Percentiles rank a stretch among this genome's conserved stretches.
These are phyloP conservation scores for Eucalyptus pauciflora DNA, from an alignment of 345 rosid genomes.

Conservation along the genomic window DNA sequence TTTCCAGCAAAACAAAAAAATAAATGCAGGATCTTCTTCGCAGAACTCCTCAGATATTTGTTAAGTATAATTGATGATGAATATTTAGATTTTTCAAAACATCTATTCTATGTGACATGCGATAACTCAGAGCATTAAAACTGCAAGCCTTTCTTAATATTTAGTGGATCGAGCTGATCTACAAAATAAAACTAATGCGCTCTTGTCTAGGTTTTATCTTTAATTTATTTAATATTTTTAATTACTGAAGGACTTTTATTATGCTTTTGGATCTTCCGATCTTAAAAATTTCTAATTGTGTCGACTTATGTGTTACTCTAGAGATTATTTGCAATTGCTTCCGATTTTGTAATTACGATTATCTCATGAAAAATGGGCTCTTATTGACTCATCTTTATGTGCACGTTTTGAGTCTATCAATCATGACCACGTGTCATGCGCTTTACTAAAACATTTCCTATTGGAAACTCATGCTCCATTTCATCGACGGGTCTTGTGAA, in stretches of 20 bases:
- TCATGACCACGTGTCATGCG: fast-evolving
- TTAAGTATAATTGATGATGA: background rate
- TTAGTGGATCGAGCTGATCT: background rate
- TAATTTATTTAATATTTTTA: background rate
- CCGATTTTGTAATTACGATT: fast-evolving
- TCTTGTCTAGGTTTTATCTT: background rate
- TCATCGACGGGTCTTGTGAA: background rate
- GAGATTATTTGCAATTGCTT: background rate
- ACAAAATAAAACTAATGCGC: background rate
- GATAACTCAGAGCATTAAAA: background rate
- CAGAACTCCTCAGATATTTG: background rate
- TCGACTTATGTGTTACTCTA: background rate
- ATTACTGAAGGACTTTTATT: background rate
- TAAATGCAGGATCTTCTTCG: background rate
- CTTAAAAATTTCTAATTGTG: background rate
- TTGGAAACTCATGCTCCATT: background rate
- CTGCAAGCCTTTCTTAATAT: background rate
- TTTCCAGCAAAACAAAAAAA: background rate
- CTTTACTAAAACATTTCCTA: no score
- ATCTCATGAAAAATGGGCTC: background rate
- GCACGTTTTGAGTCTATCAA: background rate
- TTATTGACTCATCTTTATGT: background rate
- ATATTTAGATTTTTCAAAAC: background rate
- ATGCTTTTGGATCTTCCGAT: background rate
- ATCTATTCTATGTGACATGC: background rate